Evolutionary conservation across 2,329 filamentous ascomycete genomes (phyloP).

Genomic region (Stachybotrys echinatus): DNA sequence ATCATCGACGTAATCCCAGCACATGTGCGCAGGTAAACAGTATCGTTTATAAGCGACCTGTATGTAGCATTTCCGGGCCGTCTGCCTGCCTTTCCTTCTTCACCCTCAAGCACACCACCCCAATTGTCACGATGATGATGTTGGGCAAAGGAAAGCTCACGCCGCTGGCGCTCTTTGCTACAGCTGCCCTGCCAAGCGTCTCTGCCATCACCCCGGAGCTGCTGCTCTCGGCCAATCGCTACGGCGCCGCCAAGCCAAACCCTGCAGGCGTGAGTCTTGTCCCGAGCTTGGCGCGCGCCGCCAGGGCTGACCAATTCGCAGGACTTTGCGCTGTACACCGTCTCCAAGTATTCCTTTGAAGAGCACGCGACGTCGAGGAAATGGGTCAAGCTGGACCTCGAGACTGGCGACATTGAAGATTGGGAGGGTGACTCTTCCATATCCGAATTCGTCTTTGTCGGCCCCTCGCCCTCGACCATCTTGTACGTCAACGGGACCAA

Average conservation of each 20-base stretch:
- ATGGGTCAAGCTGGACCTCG: conserved; percentile 1
- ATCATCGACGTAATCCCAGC: not conserved
- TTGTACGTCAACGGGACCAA: conserved; percentile 4
- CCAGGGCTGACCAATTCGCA: not conserved
- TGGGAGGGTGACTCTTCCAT: not conserved
- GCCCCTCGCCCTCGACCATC: conserved; percentile 2
- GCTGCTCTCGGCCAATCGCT: not conserved
- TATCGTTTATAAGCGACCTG: no score
- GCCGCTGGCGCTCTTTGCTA: not conserved
- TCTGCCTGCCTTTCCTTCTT: not conserved
- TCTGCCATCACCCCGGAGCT: not conserved
- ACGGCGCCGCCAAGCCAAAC: not conserved
- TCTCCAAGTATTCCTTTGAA: not conserved
- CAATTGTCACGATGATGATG: not conserved
- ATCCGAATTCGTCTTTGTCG: conserved; percentile 3
- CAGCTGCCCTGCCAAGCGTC: not conserved
- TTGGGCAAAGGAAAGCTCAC: not conserved
- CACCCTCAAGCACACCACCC: not conserved
- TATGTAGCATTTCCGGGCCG: no score
- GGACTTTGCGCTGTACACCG: conserved; percentile 1
- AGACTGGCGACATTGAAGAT: not conserved
- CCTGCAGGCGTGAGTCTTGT: not conserved
- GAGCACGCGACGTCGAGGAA: not conserved
- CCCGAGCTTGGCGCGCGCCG: not conserved
- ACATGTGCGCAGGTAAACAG: not conserved